A percentile compares a stretch with the other conserved stretches of the same genome.
phyloP scores from a whole-genome alignment of 371 early-diverging fungal species.

The Gilbertella persicaria region DNA sequence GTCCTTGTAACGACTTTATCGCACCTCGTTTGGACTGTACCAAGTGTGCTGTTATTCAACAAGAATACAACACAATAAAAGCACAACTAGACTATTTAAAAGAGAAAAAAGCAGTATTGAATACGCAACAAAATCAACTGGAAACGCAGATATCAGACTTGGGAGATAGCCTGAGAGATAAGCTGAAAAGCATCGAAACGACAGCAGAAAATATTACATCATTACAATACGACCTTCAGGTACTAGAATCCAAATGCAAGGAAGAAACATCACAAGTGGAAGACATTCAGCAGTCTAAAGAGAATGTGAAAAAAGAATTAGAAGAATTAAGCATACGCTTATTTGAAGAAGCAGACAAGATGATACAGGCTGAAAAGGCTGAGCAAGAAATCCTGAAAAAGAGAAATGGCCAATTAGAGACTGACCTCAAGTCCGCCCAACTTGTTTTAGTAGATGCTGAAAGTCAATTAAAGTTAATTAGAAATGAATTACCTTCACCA shows the following conservation, averaged over 20 bases:
- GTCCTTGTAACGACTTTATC: conserved; percentile 14
- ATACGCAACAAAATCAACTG: conserved; percentile 4
- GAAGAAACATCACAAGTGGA: conserved; percentile 66
- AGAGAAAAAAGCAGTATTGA: not conserved
- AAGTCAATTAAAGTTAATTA: conserved; percentile 65
- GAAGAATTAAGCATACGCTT: conserved; percentile 66
- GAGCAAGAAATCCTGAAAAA: conserved; percentile 42
- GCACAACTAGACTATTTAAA: conserved; percentile 5
- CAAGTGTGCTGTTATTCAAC: conserved; percentile 1
- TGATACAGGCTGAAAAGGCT: conserved; percentile 69
- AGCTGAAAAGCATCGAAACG: conserved; percentile 3
- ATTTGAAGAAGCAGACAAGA: conserved; percentile 71
- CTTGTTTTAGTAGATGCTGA: conserved; percentile 55
- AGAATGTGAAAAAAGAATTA: conserved; percentile 67
- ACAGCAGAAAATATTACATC: conserved; percentile 10
- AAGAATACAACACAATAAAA: conserved; percentile 7
- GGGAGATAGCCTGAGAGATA: conserved; percentile 1
- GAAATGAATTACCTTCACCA: conserved; percentile 31
- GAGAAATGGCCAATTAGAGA: conserved; percentile 25
- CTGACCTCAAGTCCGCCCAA: conserved; percentile 35
- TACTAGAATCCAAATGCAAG: conserved; percentile 21
- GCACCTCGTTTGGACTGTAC: conserved; percentile 3
- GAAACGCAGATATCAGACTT: not conserved
- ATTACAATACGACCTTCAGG: conserved; percentile 22
- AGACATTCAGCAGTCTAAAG: conserved; percentile 63